Base-by-base conservation (phyloP, 164 flowering plant species). In the Nymphaea colorata region DNA sequence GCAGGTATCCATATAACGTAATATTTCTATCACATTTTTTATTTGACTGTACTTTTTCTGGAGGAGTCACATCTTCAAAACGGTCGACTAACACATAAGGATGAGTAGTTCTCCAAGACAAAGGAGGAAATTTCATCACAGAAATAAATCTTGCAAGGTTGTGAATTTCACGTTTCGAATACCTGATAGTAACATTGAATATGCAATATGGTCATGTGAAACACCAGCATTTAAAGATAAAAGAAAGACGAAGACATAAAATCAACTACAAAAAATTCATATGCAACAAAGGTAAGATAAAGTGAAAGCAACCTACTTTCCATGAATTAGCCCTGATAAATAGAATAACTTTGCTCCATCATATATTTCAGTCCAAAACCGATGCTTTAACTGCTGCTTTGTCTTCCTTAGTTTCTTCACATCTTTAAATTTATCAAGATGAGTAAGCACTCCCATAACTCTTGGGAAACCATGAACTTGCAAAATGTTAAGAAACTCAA, bases 381-480 rank as follows among this genome's bases (percentile, higher is more conserved):
- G 92, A 80, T 90, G 96, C 80, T 95, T 95, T 64, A 95, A 90
- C 36, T 84, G 88, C 75, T 92, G 87, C 79, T 95, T 95, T 66
- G 93, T 90, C 71, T 90, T 95, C 70, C 68, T 87, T 62, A 95
- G 77, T 77, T 92, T 95, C 81, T 87, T 91, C 10, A 79, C 93
- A 81, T 95, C 98, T 82, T 85, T 89, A 73, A 94, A 92, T 76
- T 82, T 79, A 74, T 95, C 99, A 73, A 95, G 91, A 76, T 95
- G 98, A 55, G 99, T 95, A 68, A 92, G 97, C 60, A 92, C 97
- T 18, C 99, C 99, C 98, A 95, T 95, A 68, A 95, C 84, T 67
- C 83, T 90, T 47, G 99, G 98, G 72, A 90, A 87, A 64, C 99
- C 98, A 80, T 95, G 99, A 73, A 82, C 84, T 82, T 90, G 91